Conservation (phyloP, 768 basidiomycete species). For the Candolleomyces efflorescens region DNA sequence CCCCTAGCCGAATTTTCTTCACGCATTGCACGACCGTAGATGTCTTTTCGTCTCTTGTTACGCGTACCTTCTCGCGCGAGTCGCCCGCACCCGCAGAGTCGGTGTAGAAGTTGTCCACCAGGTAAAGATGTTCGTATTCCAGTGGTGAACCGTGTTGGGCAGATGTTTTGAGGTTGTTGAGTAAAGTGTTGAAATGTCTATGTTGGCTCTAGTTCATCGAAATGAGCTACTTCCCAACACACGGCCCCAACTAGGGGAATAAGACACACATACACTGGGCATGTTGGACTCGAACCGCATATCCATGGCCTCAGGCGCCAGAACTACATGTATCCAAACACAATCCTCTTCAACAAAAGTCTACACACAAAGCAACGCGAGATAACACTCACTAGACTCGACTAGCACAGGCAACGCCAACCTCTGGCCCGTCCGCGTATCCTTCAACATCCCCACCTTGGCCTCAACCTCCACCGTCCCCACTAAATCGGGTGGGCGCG, state of each 20-base stretch:
- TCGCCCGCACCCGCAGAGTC: conserved; percentile 17
- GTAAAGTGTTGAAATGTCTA: conserved; percentile 75
- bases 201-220: conserved; percentile 65
- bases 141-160: conserved; percentile 54
- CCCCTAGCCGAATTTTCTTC: conserved; percentile 78
- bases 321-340: conserved; percentile 42
- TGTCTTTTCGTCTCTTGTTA: conserved; percentile 79
- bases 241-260: conserved; percentile 1
- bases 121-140: conserved; percentile 69
- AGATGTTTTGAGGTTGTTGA: conserved; percentile 75
- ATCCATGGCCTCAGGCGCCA: conserved; percentile 56
- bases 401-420: conserved; percentile 68
- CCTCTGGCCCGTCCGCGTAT: conserved; percentile 43
- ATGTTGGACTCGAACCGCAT: conserved; percentile 91
- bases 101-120: conserved; percentile 76
- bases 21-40: conserved; percentile 60
- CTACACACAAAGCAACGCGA: conserved; percentile 7
- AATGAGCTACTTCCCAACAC: background rate
- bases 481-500: conserved; percentile 42
- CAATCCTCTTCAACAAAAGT: background rate
- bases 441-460: conserved; percentile 77
- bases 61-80: conserved; percentile 63
- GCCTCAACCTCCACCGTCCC: conserved; percentile 85
- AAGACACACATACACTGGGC: conserved; percentile 59
- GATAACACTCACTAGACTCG: conserved; percentile 69